Conservation (phyloP, 345 rosid genomes). For the Theobroma cacao region DNA sequence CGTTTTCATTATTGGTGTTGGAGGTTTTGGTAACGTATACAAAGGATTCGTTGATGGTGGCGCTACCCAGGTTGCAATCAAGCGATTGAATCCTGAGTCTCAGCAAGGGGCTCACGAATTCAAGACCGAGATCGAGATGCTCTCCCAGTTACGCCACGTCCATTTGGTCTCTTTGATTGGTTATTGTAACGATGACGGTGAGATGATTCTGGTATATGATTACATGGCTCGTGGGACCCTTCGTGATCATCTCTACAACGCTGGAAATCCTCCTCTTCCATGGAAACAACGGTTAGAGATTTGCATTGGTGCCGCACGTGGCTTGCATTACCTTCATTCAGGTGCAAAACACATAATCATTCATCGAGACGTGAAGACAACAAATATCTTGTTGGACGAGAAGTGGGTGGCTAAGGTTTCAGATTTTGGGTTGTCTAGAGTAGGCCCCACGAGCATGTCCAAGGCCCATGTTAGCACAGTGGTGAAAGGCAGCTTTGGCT, state of each 20-base stretch:
- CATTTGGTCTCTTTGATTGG: slow-evolving; percentile 56
- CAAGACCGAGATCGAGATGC: slow-evolving; percentile 52
- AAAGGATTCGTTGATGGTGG: slow-evolving; percentile 46
- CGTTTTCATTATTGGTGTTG: slow-evolving; percentile 38
- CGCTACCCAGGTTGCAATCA: slow-evolving; percentile 44
- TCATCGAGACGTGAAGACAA: slow-evolving; percentile 15
- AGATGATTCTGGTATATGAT: slow-evolving; percentile 50
- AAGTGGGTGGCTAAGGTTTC: slow-evolving; percentile 24
- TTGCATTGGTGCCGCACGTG: slow-evolving; percentile 29
- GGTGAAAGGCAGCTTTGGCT: slow-evolving; percentile 32
- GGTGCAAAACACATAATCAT: slow-evolving; percentile 23
- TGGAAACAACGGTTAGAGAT: slow-evolving; percentile 31
- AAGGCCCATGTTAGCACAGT: slow-evolving; percentile 25
- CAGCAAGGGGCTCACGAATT: slow-evolving; percentile 52
- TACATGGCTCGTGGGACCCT: slow-evolving; percentile 33
- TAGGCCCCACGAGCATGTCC: slow-evolving; percentile 17
- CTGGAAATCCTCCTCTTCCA: slow-evolving; percentile 25
- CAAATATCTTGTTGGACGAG: slow-evolving; percentile 14
- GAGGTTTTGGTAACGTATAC: slow-evolving; percentile 50
- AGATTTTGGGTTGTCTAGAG: slow-evolving; percentile 28
- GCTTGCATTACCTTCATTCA: slow-evolving; percentile 30
- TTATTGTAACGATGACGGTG: slow-evolving; percentile 42
- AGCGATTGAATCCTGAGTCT: slow-evolving; percentile 46
- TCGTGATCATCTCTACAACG: slow-evolving; percentile 26
- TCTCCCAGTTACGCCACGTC: slow-evolving; percentile 48